These are phyloP conservation scores for Cardamine occulta DNA, from an alignment of 345 rosid genomes.

Conservation along the genomic window DNA sequence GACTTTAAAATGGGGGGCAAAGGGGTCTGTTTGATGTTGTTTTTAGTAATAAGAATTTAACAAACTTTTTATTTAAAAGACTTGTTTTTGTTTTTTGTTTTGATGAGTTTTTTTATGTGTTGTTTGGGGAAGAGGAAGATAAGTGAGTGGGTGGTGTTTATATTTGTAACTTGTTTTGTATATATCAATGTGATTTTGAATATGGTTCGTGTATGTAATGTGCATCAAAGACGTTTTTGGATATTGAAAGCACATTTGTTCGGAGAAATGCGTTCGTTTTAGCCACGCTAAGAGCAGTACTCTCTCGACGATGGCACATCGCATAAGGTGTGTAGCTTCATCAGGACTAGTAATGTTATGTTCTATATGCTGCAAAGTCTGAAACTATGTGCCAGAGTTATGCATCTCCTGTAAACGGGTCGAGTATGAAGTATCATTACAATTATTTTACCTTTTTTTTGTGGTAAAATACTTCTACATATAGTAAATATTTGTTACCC, in stretches of 20 bases:
- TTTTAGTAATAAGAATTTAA: slow-evolving; percentile 34
- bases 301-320: neutral
- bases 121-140: slow-evolving; percentile 15
- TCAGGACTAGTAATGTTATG: neutral
- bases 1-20: slow-evolving; percentile 6
- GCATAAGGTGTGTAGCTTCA: neutral
- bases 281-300: neutral
- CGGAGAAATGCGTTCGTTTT: neutral
- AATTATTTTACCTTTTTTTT: no score
- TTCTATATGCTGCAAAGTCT: no score
- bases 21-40: neutral
- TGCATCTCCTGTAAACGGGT: no score
- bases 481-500: no score
- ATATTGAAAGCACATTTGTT: neutral
- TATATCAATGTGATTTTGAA: slow-evolving; percentile 41
- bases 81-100: slow-evolving; percentile 20
- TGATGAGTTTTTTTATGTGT: slow-evolving; percentile 24
- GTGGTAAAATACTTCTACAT: no score
- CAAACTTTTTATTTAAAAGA: slow-evolving; percentile 7
- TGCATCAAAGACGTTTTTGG: neutral
- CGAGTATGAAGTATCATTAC: no score
- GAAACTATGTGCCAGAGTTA: no score
- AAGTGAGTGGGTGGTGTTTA: slow-evolving; percentile 42
- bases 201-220: slow-evolving; percentile 15
- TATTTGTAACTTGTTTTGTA: slow-evolving; percentile 36